phyloP scores from a whole-genome alignment of 2,329 filamentous ascomycete species.

The Cytospora mali region DNA sequence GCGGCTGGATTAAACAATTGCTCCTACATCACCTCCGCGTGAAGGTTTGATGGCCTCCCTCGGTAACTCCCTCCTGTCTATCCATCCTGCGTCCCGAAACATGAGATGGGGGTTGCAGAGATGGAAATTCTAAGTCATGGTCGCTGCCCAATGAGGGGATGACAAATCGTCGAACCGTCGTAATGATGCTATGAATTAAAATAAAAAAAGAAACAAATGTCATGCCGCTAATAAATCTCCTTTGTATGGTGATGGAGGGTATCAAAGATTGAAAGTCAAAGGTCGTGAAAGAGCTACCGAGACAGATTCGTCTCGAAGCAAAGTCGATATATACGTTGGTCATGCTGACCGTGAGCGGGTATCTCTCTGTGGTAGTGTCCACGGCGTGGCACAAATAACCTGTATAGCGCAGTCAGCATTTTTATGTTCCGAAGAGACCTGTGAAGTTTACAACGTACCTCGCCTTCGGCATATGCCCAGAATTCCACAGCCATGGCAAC shows the following conservation, averaged over 20 bases:
- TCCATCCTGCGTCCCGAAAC: not conserved
- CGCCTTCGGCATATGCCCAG: constrained; percentile 96
- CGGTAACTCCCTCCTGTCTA: not conserved
- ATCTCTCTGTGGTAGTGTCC: constrained; percentile 66
- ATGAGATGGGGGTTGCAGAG: not conserved
- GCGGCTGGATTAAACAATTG: not conserved
- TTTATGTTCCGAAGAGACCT: not conserved
- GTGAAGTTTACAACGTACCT: constrained; percentile 62
- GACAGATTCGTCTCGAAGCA: not conserved
- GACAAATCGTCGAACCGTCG: not conserved
- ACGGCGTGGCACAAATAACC: constrained; percentile 70
- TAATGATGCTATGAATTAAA: not conserved
- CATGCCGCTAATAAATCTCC: not conserved
- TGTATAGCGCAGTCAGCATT: constrained; percentile 36
- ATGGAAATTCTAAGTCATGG: not conserved
- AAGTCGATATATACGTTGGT: not conserved
- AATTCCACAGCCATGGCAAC: constrained; percentile 88
- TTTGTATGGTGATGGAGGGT: not conserved
- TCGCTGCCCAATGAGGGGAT: not conserved
- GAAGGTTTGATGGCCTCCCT: not conserved
- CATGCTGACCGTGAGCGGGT: constrained; percentile 29
- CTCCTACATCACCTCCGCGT: not conserved
- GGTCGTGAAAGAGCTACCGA: not conserved
- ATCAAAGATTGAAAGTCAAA: not conserved
- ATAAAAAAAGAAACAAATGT: not conserved